phyloP scores from a whole-genome alignment of 805 yeast genomes.

The Middelhovenomyces tepae region DNA sequence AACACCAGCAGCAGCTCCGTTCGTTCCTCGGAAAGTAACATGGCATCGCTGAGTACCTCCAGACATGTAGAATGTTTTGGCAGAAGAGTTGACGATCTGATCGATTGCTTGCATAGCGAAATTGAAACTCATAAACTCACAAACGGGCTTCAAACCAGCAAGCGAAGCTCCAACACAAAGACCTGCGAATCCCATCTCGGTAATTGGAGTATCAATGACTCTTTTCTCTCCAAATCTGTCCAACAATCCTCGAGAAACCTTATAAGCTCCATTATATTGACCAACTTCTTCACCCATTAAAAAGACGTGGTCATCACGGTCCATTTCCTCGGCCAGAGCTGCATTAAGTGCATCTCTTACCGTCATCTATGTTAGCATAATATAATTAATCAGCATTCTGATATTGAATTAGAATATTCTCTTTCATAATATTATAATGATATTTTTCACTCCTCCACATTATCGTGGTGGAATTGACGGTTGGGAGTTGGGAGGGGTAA shows the following conservation, averaged over 20 bases:
- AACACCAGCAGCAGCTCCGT: slow-evolving; percentile 99
- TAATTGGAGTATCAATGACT: slow-evolving; percentile 93
- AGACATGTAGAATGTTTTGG: slow-evolving; percentile 97
- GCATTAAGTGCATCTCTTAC: slow-evolving; percentile 95
- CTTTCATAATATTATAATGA: no score
- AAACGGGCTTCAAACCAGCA: slow-evolving; percentile 91
- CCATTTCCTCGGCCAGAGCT: slow-evolving; percentile 96
- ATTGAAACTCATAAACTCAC: slow-evolving; percentile 98
- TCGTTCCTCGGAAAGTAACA: slow-evolving; percentile 97
- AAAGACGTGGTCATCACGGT: slow-evolving; percentile 88
- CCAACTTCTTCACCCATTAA: slow-evolving; percentile 99
- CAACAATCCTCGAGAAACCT: slow-evolving; percentile 88
- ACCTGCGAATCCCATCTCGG: slow-evolving; percentile 99
- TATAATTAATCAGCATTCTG: no score
- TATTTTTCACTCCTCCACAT: no score
- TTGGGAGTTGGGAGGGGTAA: no score
- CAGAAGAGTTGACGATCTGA: slow-evolving; percentile 97
- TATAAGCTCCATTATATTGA: slow-evolving; percentile 98
- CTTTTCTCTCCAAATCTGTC: slow-evolving; percentile 94
- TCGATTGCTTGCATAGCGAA: slow-evolving; percentile 99
- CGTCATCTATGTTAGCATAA: slow-evolving; percentile 43
- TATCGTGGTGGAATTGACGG: no score
- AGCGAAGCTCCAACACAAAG: slow-evolving; percentile 93
- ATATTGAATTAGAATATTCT: neutral
- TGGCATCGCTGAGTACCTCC: slow-evolving; percentile 98